Evolutionary conservation across 2,329 filamentous ascomycete genomes (phyloP), one percentile per base, ranked within the genome.

Genomic region (Colletotrichum brevisporum): DNA sequence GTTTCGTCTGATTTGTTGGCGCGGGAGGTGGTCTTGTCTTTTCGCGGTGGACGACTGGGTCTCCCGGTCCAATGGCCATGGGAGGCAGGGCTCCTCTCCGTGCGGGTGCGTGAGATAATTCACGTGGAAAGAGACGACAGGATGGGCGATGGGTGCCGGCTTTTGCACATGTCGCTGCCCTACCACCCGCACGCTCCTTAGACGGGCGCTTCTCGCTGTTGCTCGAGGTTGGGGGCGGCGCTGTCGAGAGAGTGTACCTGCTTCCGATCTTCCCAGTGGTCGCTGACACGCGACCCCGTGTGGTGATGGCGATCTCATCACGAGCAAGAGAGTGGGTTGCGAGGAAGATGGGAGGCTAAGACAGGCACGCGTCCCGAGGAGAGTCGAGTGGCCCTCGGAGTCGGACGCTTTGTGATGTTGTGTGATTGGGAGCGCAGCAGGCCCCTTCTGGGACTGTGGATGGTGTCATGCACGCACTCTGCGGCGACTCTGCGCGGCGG

Each of bases 381-480:
- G 39, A 43, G 41, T 62, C 59, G 59, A 62, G 51, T 54, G 50
- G 48, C 50, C 50, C 55, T 58, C 41, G 59, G 27, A 53, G 55
- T 66, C 55, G 55, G 47, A 60, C 51, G 51, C 24, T 66, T 48
- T 76, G 75, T 67, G 48, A 60, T 62, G 41, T 63, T 58, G 66
- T 63, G 59, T 66, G 69, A 69, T 58, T 47, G 55, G 43, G 18
- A 24, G 60, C 56, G 57, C 26, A 57, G 62, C 47, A 64, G 52
- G 62, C 66, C 51, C 31, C 31, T 43, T 56, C 18, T 55, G 50
- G 43, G 62, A 61, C 26, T 56, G 41, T 56, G 50, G 43, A 60
- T 69, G 66, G 55, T 66, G 66, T 66, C 62, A 69, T 69, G 62
- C 62, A 69, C 43, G 36, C 62, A 56, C 55, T 66, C 52, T 66